These are phyloP conservation scores for Arachis monticola DNA, from an alignment of 331 rosid species.

Conservation along the genomic window DNA sequence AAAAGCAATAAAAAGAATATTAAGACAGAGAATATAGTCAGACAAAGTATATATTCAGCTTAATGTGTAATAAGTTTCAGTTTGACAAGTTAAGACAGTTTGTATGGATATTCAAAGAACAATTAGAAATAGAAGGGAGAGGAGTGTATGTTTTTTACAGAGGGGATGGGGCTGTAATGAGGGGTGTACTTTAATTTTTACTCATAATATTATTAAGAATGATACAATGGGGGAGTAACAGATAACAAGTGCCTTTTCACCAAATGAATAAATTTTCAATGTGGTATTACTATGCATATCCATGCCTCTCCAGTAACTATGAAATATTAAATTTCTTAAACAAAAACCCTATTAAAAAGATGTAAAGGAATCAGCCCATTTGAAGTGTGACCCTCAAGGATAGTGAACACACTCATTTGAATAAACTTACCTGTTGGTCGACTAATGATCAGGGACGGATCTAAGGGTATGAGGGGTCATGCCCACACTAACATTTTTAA, in stretches of 20 bases:
- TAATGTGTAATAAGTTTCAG: conserved; percentile 1
- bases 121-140: too few species aligned
- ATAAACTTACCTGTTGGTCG: conserved; percentile 8
- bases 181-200: too few species aligned
- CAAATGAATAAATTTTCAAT: background rate
- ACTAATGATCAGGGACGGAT: background rate
- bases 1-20: conserved; percentile 20
- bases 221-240: background rate
- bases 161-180: too few species aligned
- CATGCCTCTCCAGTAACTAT: conserved; percentile 11
- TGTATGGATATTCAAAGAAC: too few species aligned
- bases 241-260: background rate
- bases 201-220: too few species aligned
- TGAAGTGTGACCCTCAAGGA: background rate
- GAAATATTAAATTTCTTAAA: conserved; percentile 6
- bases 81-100: conserved; percentile 7
- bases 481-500: too few species aligned
- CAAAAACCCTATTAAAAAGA: conserved; percentile 16
- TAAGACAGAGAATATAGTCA: background rate
- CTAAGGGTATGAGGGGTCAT: too few species aligned
- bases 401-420: conserved; percentile 14
- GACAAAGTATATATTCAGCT: background rate
- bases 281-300: background rate
- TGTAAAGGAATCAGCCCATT: conserved; percentile 4
- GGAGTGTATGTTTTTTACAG: too few species aligned